Evolutionary conservation across 148 eudicot species (phyloP), one percentile per base, ranked within the genome.

Genomic region (Rhododendron mucronatum): DNA sequence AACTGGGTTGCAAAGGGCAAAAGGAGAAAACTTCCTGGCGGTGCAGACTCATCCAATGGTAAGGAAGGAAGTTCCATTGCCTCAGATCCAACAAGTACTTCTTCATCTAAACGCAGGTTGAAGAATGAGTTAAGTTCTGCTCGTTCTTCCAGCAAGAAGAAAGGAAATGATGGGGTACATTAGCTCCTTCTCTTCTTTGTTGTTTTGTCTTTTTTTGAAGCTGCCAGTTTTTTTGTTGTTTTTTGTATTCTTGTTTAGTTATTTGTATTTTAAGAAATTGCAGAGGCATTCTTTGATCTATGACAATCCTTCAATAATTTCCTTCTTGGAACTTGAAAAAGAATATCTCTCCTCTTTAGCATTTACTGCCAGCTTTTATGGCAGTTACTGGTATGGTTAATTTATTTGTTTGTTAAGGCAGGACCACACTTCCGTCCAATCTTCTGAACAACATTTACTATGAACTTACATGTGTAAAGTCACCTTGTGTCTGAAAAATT

Each of bases 1-100:
- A 91, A 94, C 86, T 97, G 99, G 99, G 93, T 94, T 63, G 84
- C 95, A 83, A 95, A 97, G 88, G 92, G 98, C 84, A 95, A 94
- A 88, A 93, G 98, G 76, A 89, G 91, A 90, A 97, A 90, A 88
- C 85, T 92, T 90, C 91, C 93, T 23, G 83, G 86, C 82, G 90
- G 92, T 84, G 77, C 89, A 33, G 93, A 88, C 74, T 82, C 57
- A 81, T 88, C 95, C 69, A 89, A 47, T 86, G 89, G 84, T 30
- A 92, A 86, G 83, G 93, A 89, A 81, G 89, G 85, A 69, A 88
- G 65, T 86, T 69, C 87, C 41, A 84, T 86, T 84, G 82, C 89
- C 55, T 44, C 78, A 71, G 93, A 89, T 78, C 88, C 92, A 59
- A 84, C 87, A 85, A 85, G 83, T 57, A 78, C 91, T 55, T 78